Percentiles rank a stretch among this genome's conserved stretches.
Conservation (phyloP, 306 rosid genomes). For the Vigna mungo region DNA sequence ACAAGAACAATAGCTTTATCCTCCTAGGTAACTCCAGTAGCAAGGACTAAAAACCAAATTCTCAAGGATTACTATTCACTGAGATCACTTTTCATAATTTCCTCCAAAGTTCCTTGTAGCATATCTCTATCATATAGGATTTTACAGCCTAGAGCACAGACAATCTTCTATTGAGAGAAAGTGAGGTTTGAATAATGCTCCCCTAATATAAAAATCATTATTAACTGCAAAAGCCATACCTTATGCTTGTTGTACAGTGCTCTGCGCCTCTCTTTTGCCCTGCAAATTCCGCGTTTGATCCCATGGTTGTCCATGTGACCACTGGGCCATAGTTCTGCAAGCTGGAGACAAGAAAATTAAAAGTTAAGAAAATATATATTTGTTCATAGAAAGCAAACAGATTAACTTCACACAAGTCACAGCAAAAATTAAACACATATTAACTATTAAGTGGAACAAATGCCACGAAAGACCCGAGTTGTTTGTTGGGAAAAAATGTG, state of each 20-base stretch:
- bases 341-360: conserved; percentile 59
- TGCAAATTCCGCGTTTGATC: conserved; percentile 89
- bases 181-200: conserved; percentile 19
- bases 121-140: background rate
- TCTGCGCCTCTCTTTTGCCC: conserved; percentile 92
- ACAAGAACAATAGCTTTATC: background rate
- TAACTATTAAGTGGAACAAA: conserved; percentile 21
- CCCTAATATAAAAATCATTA: conserved; percentile 28
- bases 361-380: conserved; percentile 15
- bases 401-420: conserved; percentile 19
- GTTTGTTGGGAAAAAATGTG: conserved; percentile 5
- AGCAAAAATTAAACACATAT: conserved; percentile 6
- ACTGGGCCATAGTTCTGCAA: conserved; percentile 90
- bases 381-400: conserved; percentile 28
- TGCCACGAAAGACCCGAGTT: conserved; percentile 31
- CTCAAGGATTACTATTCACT: background rate
- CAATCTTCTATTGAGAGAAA: conserved; percentile 1
- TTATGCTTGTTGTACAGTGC: conserved; percentile 65
- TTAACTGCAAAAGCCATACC: conserved; percentile 54
- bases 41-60: background rate
- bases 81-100: background rate
- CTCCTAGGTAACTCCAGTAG: background rate
- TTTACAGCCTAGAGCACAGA: conserved; percentile 16
- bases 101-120: background rate
- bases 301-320: conserved; percentile 99